A percentile compares a stretch with the other conserved stretches of the same genome.
Evolutionary conservation across 306 rosid genomes (phyloP).

Genomic region (Alnus glutinosa): DNA sequence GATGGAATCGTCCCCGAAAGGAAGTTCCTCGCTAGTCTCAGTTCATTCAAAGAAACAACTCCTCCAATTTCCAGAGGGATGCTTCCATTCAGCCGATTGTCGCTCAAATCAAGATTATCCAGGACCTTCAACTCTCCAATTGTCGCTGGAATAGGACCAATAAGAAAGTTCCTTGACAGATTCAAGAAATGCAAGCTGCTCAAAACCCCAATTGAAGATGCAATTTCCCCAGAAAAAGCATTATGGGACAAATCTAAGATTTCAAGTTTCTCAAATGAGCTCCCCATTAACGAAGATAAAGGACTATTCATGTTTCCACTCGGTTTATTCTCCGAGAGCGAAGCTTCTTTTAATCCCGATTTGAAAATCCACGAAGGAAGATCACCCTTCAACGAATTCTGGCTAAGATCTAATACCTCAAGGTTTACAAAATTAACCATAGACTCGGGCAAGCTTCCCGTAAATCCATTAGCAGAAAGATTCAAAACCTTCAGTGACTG

Average conservation of each 20-base stretch:
- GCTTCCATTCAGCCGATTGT: conserved; percentile 71
- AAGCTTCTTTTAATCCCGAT: conserved; percentile 52
- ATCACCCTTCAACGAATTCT: conserved; percentile 67
- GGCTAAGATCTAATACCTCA: conserved; percentile 63
- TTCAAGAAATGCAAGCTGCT: conserved; percentile 68
- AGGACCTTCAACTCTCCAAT: conserved; percentile 65
- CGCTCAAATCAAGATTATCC: conserved; percentile 68
- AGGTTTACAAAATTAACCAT: conserved; percentile 60
- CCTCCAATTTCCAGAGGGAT: conserved; percentile 75
- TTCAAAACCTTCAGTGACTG: conserved; percentile 63
- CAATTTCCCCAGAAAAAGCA: conserved; percentile 68
- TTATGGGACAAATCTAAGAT: conserved; percentile 79
- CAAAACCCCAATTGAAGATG: conserved; percentile 53
- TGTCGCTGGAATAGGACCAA: conserved; percentile 64
- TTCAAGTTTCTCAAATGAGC: conserved; percentile 57
- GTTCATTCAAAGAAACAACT: conserved; percentile 58
- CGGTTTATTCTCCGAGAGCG: conserved; percentile 41
- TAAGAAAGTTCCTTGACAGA: conserved; percentile 67
- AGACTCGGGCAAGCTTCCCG: conserved; percentile 71
- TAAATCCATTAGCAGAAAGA: conserved; percentile 63
- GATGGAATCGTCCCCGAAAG: conserved; percentile 66
- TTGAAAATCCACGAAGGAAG: conserved; percentile 80
- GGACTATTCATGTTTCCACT: conserved; percentile 32
- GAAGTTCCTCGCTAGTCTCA: conserved; percentile 67
- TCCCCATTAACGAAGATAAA: conserved; percentile 35